Evolutionary conservation across 2,329 filamentous ascomycete species (phyloP), one percentile per base, ranked within the genome.

Genomic region (Hypoxylon sp.): DNA sequence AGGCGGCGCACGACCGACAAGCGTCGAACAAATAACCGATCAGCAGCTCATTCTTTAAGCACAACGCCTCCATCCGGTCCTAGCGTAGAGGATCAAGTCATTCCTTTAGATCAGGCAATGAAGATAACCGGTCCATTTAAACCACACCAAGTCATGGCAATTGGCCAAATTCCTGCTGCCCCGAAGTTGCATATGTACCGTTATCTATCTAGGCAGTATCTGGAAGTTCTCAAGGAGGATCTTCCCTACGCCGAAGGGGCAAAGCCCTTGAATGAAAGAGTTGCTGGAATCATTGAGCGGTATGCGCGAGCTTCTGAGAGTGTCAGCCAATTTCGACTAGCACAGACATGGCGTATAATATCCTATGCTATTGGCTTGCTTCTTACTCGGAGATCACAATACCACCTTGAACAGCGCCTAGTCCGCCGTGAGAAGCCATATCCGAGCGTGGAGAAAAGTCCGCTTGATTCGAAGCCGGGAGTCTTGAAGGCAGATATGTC

Each of bases 271-370:
- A 80, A 82, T 3, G 79, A 85, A 9, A 80, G 87, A n/a, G 80
- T 90, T 1, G 75, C 76, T 0, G 66, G 72, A 1, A 88, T 89
- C 8, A 80, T 90, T 67, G 86, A 89, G 67, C 80, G 83, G 37
- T 91, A 86, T 72, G 88, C 88, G 2, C 80, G 78, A 24, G 84
- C 86, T n/a, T 87, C 89, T 1, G 87, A 90, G 70, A 80, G 79
- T 2, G 84, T 86, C 19, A 84, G 83, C 33, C 81, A 87, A 52
- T 91, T 87, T 73, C 84, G 89, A 0, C 81, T 91, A 0, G 87
- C 89, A 4, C 89, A 91, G 74, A 89, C 88, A 0, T 91, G 89
- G 89, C 85, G 88, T 31, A 83, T 90, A 11, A 74, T 91, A 19
- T 84, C 85, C 0, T 90, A 87, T 72, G 85, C 85, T 9, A 84